Evolutionary conservation across 2,329 filamentous ascomycete species (phyloP), one percentile per base, ranked within the genome.

Genomic region (Cordyceps cicadae): DNA sequence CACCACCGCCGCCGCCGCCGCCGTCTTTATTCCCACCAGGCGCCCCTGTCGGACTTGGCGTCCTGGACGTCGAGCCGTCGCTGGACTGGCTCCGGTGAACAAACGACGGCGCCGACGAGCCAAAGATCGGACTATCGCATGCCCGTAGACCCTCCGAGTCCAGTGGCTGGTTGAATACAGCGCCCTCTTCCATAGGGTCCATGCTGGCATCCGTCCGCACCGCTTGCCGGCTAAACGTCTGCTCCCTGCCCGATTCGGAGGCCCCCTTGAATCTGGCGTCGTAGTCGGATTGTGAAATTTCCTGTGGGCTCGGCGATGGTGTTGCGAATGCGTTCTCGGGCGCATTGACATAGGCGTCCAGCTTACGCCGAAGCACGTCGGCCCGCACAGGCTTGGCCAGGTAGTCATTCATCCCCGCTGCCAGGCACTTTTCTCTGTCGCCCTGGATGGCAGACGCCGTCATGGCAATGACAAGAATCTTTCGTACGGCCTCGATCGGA

Each of bases 401-500:
- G 68, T 97, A 97, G 69, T 97, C 94, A 72, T 97, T 96, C 93
- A 97, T 97, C 50, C 93, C 93, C 1, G 91, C 90, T 54, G 92
- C 90, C n/a, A 97, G 77, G 67, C 93, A 97, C 75, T 96, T 97
- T 71, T 97, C 93, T 53, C 92, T 82, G 70, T 97, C 93, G 19
- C 93, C 93, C 70, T 94, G 89, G 63, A 97, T 97, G 3, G 93
- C 93, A 29, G 88, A 92, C 1, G 93, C 93, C 1, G 93, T 97
- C 93, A 97, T 97, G 59, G 93, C 93, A 67, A 97, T 97, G 54
- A 97, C 89, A n/a, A 97, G 79, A 1, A 95, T 85, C 65, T 90
- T 87, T 57, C 90, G 82, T 12, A 97, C 90, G 8, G 83, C 82
- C 41, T 91, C 87, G 62, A 91, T 83, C 0, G 84, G 72, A 71